Evolutionary conservation across 1,284 basidiomycete genomes (phyloP).

Genomic region (Wallemia hederae): DNA sequence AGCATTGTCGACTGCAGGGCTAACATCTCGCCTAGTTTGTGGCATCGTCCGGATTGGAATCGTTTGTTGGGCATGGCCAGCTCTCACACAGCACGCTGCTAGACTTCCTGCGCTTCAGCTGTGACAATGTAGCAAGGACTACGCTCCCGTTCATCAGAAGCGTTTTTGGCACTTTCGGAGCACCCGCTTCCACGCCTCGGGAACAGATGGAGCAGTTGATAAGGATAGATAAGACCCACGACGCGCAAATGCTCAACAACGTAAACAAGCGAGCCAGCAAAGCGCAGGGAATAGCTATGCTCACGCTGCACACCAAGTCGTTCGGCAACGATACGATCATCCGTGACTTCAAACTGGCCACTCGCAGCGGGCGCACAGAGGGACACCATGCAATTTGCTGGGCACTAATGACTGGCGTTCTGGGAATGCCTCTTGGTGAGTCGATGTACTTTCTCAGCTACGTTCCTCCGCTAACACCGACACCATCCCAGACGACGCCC

Average conservation of each 20-base stretch:
- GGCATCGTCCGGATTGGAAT: not conserved
- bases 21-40: not conserved
- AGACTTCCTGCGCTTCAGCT: not conserved
- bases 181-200: not conserved
- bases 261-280: slow-evolving; percentile 60
- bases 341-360: slow-evolving; percentile 32
- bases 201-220: slow-evolving; percentile 20
- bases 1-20: not conserved
- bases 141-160: not conserved
- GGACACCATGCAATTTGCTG: slow-evolving; percentile 77
- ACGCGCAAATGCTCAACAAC: slow-evolving; percentile 64
- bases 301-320: slow-evolving; percentile 61
- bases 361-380: slow-evolving; percentile 31
- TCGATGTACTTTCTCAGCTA: slow-evolving; percentile 3
- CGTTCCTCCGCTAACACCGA: not conserved
- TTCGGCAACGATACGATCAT: slow-evolving; percentile 26
- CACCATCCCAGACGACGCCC: slow-evolving; percentile 28
- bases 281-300: slow-evolving; percentile 70
- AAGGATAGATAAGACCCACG: slow-evolving; percentile 44
- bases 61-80: slow-evolving; percentile 2
- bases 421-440: slow-evolving; percentile 43
- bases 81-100: not conserved
- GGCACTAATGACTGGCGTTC: slow-evolving; percentile 48
- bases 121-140: not conserved
- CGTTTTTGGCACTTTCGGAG: not conserved